A percentile compares a stretch with the other conserved stretches of the same genome.
Evolutionary conservation across 1,284 basidiomycete genomes (phyloP).

Genomic region (Tausonia pullulans): DNA sequence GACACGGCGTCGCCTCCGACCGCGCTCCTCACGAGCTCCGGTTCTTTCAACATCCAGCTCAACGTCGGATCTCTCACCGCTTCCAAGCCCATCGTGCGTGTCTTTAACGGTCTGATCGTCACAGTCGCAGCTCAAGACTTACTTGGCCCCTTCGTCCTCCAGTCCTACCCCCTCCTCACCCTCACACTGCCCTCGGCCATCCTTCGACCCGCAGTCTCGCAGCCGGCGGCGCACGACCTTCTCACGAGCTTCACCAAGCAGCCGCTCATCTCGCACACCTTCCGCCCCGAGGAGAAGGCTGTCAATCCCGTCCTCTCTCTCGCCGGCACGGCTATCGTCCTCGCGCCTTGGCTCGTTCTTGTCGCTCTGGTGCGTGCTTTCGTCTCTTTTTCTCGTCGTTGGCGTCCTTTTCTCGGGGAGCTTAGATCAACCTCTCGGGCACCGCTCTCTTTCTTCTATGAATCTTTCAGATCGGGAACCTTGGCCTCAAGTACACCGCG

Average conservation of each 20-base stretch:
- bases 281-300: conserved; percentile 14
- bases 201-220: neutral
- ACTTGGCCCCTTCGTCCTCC: neutral
- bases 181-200: conserved; percentile 7
- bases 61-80: conserved; percentile 11
- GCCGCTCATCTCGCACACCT: conserved; percentile 10
- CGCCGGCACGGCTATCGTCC: conserved; percentile 1
- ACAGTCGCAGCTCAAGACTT: neutral
- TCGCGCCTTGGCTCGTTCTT: conserved; percentile 12
- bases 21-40: conserved; percentile 5
- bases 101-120: neutral
- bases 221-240: neutral
- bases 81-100: conserved; percentile 9
- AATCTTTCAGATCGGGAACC: conserved; percentile 2
- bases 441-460: neutral
- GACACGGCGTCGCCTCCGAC: conserved; percentile 16
- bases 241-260: conserved; percentile 8
- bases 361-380: neutral
- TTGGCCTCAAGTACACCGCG: conserved; percentile 1
- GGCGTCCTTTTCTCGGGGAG: neutral
- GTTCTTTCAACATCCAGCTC: conserved; percentile 2
- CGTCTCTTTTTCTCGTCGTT: neutral
- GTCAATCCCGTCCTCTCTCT: conserved; percentile 8
- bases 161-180: conserved; percentile 16
- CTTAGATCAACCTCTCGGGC: neutral